These are phyloP conservation scores for Athelia psychrophila DNA, from an alignment of 1,284 basidiomycete species.

Conservation along the genomic window DNA sequence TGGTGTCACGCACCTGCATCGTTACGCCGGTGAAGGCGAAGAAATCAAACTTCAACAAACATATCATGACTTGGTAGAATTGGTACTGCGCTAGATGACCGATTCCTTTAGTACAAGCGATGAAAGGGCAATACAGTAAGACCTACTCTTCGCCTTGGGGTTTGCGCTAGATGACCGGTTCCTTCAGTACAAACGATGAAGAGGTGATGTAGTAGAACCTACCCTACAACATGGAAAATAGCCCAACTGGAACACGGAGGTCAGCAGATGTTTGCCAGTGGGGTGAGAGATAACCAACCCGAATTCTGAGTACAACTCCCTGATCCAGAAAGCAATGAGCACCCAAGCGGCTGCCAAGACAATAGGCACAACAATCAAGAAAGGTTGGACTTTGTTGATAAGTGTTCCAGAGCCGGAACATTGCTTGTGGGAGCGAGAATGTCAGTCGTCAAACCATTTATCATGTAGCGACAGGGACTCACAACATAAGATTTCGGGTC, in stretches of 20 bases:
- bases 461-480: neutral
- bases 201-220: conserved; percentile 21
- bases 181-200: neutral
- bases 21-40: conserved; percentile 84
- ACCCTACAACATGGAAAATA: conserved; percentile 83
- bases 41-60: conserved; percentile 85
- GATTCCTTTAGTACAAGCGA: too few species aligned
- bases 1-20: conserved; percentile 65
- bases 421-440: conserved; percentile 18
- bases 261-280: neutral
- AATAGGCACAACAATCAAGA: conserved; percentile 38
- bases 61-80: conserved; percentile 82
- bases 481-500: neutral
- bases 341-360: conserved; percentile 36
- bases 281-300: conserved; percentile 16
- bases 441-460: neutral
- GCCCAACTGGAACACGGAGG: conserved; percentile 59
- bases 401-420: conserved; percentile 32
- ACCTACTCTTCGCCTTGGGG: conserved; percentile 74
- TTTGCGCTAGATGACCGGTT: conserved; percentile 52
- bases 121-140: neutral
- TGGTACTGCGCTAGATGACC: conserved; percentile 69
- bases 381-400: conserved; percentile 42
- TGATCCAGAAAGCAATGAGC: conserved; percentile 34
- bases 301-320: conserved; percentile 42